Evolutionary conservation across 768 basidiomycete genomes (phyloP), one percentile per base, ranked within the genome.

Genomic region (Tricholoma matsutake): DNA sequence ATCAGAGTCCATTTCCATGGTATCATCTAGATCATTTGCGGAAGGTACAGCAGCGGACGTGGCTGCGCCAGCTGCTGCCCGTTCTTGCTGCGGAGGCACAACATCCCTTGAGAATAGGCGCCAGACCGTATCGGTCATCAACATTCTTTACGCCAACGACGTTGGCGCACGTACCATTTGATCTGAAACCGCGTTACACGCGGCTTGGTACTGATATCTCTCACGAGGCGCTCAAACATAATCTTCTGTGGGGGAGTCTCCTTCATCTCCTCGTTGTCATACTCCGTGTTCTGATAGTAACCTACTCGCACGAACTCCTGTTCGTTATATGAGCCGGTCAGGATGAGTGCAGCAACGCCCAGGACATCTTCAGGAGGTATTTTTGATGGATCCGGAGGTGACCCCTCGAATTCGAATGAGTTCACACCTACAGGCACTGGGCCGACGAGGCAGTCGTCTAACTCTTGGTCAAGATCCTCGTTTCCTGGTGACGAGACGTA

Each of bases 291-390:
- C 76, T 98, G 97, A 74, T 99, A 99, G 73, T 99, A 98, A 6
- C 97, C 97, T 28, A 99, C 96, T 51, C 96, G 87, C n/a, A 99
- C 96, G 69, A 99, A 99, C 73, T 98, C 97, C 69, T 97, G 96
- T 56, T 98, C 96, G 39, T 88, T 86, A 75, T 98, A 99, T 10
- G 92, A 92, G 6, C 94, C 97, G 0, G 96, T 98, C 56, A 99
- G 84, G 68, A 99, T 98, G 71, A 98, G 88, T 6, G 96, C 97
- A 2, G 96, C 93, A 16, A 99, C 96, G 51, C 97, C 97, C 11
- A 99, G 83, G 32, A 96, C 92, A 70, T 98, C 96, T 63, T 92
- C 88, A 32, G 84, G 69, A 2, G 95, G 96, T 65, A 98, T 95
- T 67, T 87, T 89, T 31, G 85, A 78, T 9, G 94, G 91, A 59